Evolutionary conservation across 805 yeast genomes (phyloP).

Genomic region (Candida tallmaniae): DNA sequence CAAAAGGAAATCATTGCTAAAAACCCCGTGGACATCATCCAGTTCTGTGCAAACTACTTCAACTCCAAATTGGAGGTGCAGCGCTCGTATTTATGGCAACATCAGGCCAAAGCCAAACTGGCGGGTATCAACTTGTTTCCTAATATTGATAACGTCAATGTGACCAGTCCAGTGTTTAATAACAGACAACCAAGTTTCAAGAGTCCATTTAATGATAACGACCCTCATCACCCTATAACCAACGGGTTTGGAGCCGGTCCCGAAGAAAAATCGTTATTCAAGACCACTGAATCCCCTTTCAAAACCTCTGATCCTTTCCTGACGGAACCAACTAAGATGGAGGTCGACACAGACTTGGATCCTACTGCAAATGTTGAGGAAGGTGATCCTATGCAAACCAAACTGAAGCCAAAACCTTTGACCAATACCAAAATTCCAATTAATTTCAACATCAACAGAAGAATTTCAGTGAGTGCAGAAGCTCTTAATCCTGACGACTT

Average conservation of each 20-base stretch:
- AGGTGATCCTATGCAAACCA: constrained; percentile 6
- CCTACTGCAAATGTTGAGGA: constrained; percentile 3
- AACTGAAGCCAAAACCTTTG: constrained; percentile 13
- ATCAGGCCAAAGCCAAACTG: constrained; percentile 43
- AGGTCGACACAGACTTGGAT: neutral
- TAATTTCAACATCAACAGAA: constrained; percentile 71
- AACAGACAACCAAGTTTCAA: constrained; percentile 48
- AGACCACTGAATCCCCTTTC: constrained; percentile 9
- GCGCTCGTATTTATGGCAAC: constrained; percentile 48
- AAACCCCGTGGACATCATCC: constrained; percentile 66
- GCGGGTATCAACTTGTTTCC: constrained; percentile 49
- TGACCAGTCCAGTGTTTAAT: constrained; percentile 21
- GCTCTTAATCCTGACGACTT: constrained; percentile 73
- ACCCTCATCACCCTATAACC: constrained; percentile 42
- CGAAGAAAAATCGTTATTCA: constrained; percentile 16
- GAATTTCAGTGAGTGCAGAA: constrained; percentile 90
- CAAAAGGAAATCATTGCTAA: constrained; percentile 48
- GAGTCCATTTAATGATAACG: constrained; percentile 58
- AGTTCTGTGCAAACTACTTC: constrained; percentile 74
- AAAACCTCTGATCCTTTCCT: constrained; percentile 1
- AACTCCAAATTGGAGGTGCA: constrained; percentile 57
- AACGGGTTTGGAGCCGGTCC: constrained; percentile 16
- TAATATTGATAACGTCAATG: constrained; percentile 29
- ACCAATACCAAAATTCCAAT: constrained; percentile 38
- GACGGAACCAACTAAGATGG: no score